A percentile compares a stretch with the other conserved stretches of the same genome.
phyloP scores from a whole-genome alignment of 2,329 filamentous ascomycete species.

The Colletotrichum musae region DNA sequence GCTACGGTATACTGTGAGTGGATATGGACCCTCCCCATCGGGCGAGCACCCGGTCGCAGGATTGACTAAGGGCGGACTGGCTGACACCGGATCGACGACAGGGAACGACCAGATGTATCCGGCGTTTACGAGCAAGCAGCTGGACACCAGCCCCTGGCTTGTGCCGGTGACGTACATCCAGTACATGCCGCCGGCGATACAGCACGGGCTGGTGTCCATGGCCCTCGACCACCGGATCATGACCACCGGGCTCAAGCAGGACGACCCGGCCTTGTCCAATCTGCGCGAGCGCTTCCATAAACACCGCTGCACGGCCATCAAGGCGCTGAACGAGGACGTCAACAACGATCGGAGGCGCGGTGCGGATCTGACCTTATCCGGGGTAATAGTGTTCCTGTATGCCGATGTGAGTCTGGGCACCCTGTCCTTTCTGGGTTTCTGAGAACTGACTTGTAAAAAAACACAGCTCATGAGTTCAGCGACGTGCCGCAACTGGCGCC shows the following conservation, averaged over 20 bases:
- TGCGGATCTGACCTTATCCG: conserved; percentile 1
- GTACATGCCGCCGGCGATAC: conserved; percentile 2
- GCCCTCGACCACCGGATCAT: conserved; percentile 49
- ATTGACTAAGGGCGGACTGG: background rate
- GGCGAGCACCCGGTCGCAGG: background rate
- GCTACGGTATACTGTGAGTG: conserved; percentile 39
- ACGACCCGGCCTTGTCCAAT: conserved; percentile 36
- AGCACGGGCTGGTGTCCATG: conserved; percentile 48
- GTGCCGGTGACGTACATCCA: conserved; percentile 13
- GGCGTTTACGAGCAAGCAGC: conserved; percentile 10
- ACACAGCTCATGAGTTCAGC: conserved; percentile 44
- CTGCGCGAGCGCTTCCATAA: conserved; percentile 47
- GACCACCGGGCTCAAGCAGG: background rate
- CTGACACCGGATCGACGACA: background rate
- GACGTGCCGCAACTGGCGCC: conserved; percentile 52
- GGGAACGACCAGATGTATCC: conserved; percentile 35
- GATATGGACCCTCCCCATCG: too few relatives aligned
- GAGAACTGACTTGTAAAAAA: background rate
- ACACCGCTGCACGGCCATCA: conserved; percentile 50
- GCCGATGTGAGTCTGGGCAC: conserved; percentile 4
- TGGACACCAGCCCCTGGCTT: conserved; percentile 29
- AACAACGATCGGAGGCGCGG: conserved; percentile 40
- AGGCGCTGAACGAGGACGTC: conserved; percentile 49
- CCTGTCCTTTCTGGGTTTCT: accelerated
- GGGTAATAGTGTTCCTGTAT: conserved; percentile 31